A percentile compares a stretch with the other conserved stretches of the same genome.
phyloP scores from a whole-genome alignment of 1,284 basidiomycete species.

The Ganoderma lucidum region DNA sequence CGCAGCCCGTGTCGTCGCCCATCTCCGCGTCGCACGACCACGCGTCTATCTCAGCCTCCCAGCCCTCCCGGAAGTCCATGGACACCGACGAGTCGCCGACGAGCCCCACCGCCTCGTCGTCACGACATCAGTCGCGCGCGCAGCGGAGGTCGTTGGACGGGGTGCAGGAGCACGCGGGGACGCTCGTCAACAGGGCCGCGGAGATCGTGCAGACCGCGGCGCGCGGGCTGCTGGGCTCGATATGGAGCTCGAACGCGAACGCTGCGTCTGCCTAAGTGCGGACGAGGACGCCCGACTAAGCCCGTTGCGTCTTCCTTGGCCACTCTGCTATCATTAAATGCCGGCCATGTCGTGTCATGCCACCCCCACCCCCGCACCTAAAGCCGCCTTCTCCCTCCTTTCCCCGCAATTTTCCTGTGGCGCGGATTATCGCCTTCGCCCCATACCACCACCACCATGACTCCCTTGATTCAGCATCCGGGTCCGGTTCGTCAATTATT shows the following conservation, averaged over 20 bases:
- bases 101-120: slow-evolving; percentile 26
- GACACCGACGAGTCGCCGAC: slow-evolving; percentile 8
- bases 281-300: background rate
- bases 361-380: background rate
- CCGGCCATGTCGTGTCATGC: background rate
- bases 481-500: slow-evolving; percentile 31
- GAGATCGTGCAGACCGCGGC: slow-evolving; percentile 69
- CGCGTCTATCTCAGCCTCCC: slow-evolving; percentile 12
- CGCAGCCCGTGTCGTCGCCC: slow-evolving; percentile 27
- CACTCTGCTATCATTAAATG: background rate
- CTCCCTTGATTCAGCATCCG: slow-evolving; percentile 8
- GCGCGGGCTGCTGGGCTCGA: slow-evolving; percentile 68
- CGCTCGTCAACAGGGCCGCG: slow-evolving; percentile 73
- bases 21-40: slow-evolving; percentile 26
- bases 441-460: slow-evolving; percentile 7
- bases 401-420: slow-evolving; percentile 3
- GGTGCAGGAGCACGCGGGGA: slow-evolving; percentile 44
- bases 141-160: slow-evolving; percentile 38
- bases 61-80: background rate
- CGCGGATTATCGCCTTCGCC: background rate
- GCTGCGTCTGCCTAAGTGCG: slow-evolving; percentile 12
- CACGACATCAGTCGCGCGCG: slow-evolving; percentile 36
- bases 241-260: slow-evolving; percentile 40
- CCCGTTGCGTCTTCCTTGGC: background rate
- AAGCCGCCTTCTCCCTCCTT: slow-evolving; percentile 11